Conservation (phyloP, 2,329 filamentous ascomycete genomes). For the Fusarium pseudograminearum region DNA sequence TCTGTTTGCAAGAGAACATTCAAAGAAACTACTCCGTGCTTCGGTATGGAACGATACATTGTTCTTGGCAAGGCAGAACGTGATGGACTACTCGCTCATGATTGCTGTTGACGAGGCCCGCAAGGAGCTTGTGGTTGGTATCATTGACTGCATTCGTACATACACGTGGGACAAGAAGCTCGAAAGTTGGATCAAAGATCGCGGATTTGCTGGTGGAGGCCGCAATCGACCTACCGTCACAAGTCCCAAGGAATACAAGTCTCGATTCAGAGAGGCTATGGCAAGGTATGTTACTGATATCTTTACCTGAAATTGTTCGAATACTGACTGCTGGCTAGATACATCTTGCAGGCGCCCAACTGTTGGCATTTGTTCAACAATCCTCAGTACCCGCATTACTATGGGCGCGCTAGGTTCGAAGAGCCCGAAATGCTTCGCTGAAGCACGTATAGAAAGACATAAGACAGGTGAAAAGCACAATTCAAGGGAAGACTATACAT, state of each 20-base stretch:
- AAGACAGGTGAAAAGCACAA: not conserved
- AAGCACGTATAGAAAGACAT: slow-evolving; percentile 8
- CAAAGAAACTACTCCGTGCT: slow-evolving; percentile 89
- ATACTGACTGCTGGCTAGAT: slow-evolving; percentile 56
- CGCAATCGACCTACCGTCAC: slow-evolving; percentile 93
- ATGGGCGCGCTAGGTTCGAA: slow-evolving; percentile 56
- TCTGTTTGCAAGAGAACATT: slow-evolving; percentile 93
- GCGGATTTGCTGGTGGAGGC: slow-evolving; percentile 81
- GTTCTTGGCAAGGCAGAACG: slow-evolving; percentile 92
- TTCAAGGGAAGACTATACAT: slow-evolving; percentile 1
- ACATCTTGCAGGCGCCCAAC: slow-evolving; percentile 80
- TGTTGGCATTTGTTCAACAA: slow-evolving; percentile 78
- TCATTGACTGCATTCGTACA: slow-evolving; percentile 97
- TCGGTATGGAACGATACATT: slow-evolving; percentile 98
- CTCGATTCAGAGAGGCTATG: slow-evolving; percentile 96
- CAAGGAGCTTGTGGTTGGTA: slow-evolving; percentile 94
- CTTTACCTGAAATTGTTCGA: not conserved
- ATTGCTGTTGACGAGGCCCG: slow-evolving; percentile 92
- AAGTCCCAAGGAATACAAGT: slow-evolving; percentile 97
- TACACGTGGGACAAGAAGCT: slow-evolving; percentile 99
- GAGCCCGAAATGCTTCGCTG: slow-evolving; percentile 52
- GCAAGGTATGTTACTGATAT: slow-evolving; percentile 73
- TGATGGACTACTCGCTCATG: slow-evolving; percentile 99
- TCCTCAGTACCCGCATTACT: slow-evolving; percentile 54
- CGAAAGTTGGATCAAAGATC: slow-evolving; percentile 99